Evolutionary conservation across 148 eudicot genomes (phyloP).

Genomic region (Mesembryanthemum crystallinum): DNA sequence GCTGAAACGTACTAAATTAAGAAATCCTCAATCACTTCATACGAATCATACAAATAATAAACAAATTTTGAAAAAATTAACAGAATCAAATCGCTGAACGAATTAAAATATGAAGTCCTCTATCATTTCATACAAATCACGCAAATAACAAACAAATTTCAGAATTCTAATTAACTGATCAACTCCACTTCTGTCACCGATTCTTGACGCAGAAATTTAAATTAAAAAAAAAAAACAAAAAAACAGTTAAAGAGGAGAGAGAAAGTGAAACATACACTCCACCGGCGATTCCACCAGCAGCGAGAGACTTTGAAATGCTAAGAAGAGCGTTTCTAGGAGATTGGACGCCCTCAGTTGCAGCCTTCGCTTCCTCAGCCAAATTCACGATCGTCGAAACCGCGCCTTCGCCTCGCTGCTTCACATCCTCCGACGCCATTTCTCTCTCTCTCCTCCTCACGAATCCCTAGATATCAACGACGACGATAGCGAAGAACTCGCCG

Average conservation of each 20-base stretch:
- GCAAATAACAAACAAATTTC: no score
- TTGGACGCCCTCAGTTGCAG: constrained; percentile 64
- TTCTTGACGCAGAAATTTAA: neutral
- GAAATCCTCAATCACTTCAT: no score
- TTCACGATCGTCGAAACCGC: constrained; percentile 71
- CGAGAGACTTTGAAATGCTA: constrained; percentile 65
- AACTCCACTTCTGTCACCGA: no score
- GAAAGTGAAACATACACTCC: constrained; percentile 53
- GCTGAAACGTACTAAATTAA: no score
- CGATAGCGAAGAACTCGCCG: neutral
- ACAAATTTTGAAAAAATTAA: no score
- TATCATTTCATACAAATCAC: no score
- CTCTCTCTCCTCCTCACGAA: neutral
- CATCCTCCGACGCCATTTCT: constrained; percentile 86
- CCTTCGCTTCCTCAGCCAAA: constrained; percentile 80
- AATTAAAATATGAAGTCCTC: no score
- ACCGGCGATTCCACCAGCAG: constrained; percentile 87
- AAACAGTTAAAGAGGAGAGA: neutral
- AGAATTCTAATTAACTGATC: no score
- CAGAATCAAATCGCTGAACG: no score
- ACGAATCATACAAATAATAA: no score
- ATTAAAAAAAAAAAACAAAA: neutral
- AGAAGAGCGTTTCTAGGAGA: constrained; percentile 47
- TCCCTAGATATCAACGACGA: constrained; percentile 7
- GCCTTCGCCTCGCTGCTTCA: constrained; percentile 55